Conservation (phyloP, 495 filamentous ascomycete species). For the Penicillium verhagenii region DNA sequence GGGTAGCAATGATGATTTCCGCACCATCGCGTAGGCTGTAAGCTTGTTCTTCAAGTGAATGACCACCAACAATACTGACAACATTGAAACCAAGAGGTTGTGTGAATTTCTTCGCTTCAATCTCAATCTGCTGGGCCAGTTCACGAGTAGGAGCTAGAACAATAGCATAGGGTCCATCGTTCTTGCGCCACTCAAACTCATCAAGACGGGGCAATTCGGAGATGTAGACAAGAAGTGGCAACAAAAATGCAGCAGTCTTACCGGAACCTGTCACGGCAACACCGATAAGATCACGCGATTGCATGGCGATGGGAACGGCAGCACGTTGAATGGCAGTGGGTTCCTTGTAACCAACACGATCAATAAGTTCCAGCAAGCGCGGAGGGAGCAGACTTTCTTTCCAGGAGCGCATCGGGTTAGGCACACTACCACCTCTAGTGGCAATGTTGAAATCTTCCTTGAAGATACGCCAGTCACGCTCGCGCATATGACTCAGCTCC, state of each 20-base stretch:
- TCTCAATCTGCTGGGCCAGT: constrained; percentile 95
- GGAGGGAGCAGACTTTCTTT: constrained; percentile 78
- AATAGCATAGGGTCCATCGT: constrained; percentile 94
- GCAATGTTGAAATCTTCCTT: constrained; percentile 99
- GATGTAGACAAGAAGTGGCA: constrained; percentile 96
- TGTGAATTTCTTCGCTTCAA: constrained; percentile 92
- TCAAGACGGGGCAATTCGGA: constrained; percentile 82
- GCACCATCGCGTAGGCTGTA: constrained; percentile 92
- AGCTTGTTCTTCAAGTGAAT: constrained; percentile 91
- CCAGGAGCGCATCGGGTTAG: constrained; percentile 97
- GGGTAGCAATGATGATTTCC: constrained; percentile 98
- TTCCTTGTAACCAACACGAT: constrained; percentile 86
- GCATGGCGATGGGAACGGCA: constrained; percentile 91
- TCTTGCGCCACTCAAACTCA: constrained; percentile 75
- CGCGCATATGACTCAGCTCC: constrained; percentile 90
- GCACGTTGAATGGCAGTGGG: constrained; percentile 91
- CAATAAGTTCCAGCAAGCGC: constrained; percentile 78
- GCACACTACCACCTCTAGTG: constrained; percentile 87
- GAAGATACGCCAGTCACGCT: constrained; percentile 99
- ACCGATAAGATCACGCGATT: constrained; percentile 92
- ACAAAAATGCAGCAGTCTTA: constrained; percentile 94
- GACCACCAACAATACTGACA: constrained; percentile 95
- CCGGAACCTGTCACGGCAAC: constrained; percentile 98
- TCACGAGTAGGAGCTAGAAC: constrained; percentile 98
- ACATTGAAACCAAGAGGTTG: constrained; percentile 89